phyloP scores from a whole-genome alignment of 208 protist species.

The Angomonas deanei region DNA sequence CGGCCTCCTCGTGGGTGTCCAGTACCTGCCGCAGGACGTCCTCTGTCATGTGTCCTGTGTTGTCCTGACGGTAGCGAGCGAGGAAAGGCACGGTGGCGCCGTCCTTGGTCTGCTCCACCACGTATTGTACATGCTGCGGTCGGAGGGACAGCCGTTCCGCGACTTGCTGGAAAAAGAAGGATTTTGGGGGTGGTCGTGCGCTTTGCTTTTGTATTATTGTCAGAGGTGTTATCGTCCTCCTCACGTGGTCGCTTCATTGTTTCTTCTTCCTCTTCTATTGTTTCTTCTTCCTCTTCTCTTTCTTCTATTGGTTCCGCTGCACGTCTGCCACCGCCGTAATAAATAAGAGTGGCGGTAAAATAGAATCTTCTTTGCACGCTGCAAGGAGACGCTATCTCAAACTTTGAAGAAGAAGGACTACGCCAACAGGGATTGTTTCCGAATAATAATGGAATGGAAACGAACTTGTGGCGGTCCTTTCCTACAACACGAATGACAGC shows the following conservation, averaged over 20 bases:
- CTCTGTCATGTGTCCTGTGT: slow-evolving; percentile 72
- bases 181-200: neutral
- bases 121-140: slow-evolving; percentile 31
- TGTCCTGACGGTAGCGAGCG: slow-evolving; percentile 77
- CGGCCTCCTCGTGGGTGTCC: slow-evolving; percentile 60
- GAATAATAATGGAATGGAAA: too few relatives aligned
- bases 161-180: slow-evolving; percentile 21
- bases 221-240: too few relatives aligned
- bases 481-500: too few relatives aligned
- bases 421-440: too few relatives aligned
- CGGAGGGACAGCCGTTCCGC: slow-evolving; percentile 33
- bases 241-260: neutral
- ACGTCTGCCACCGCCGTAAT: too few relatives aligned
- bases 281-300: neutral
- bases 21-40: slow-evolving; percentile 45
- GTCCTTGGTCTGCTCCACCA: slow-evolving; percentile 52
- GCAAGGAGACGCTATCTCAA: too few relatives aligned
- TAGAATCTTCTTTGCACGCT: too few relatives aligned
- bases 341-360: too few relatives aligned
- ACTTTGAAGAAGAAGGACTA: too few relatives aligned
- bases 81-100: slow-evolving; percentile 86
- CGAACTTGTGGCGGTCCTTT: too few relatives aligned
- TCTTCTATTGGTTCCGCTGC: neutral
- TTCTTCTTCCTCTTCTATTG: neutral
- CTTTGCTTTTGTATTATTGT: too few relatives aligned